Percentiles rank a stretch among this genome's conserved stretches.
phyloP scores from a whole-genome alignment of 2,329 filamentous ascomycete species.

The Ophiostoma ips region DNA sequence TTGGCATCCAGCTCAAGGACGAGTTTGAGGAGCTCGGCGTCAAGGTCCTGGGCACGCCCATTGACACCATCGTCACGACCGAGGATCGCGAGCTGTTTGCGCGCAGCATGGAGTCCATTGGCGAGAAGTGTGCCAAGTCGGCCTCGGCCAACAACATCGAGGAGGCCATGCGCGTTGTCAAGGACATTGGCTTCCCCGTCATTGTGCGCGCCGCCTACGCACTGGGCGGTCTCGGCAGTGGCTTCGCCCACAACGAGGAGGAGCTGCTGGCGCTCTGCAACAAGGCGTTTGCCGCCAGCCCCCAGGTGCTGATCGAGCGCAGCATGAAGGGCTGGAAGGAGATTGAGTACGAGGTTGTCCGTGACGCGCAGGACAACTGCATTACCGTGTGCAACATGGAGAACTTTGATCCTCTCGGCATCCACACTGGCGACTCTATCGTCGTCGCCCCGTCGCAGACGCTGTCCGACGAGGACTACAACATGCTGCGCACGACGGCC shows the following conservation, averaged over 20 bases:
- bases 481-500: constrained; percentile 94
- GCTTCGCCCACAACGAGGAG: constrained; percentile 78
- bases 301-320: constrained; percentile 89
- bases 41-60: constrained; percentile 87
- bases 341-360: constrained; percentile 96
- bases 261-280: constrained; percentile 80
- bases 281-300: constrained; percentile 88
- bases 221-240: constrained; percentile 84
- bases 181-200: constrained; percentile 88
- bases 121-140: constrained; percentile 95
- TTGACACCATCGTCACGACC: constrained; percentile 96
- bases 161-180: constrained; percentile 77
- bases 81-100: constrained; percentile 97
- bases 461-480: constrained; percentile 93
- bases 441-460: constrained; percentile 97
- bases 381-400: constrained; percentile 99
- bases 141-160: constrained; percentile 80
- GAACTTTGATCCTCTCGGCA: constrained; percentile 96
- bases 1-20: constrained; percentile 94
- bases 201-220: constrained; percentile 96
- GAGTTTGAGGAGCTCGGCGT: constrained; percentile 90
- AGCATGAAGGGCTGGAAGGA: constrained; percentile 99
- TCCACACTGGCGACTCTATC: constrained; percentile 96
- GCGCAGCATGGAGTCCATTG: constrained; percentile 95
- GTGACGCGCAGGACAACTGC: constrained; percentile 91